A percentile compares a stretch with the other conserved stretches of the same genome.
Evolutionary conservation across 345 rosid genomes (phyloP).

Genomic region (Hevea brasiliensis): DNA sequence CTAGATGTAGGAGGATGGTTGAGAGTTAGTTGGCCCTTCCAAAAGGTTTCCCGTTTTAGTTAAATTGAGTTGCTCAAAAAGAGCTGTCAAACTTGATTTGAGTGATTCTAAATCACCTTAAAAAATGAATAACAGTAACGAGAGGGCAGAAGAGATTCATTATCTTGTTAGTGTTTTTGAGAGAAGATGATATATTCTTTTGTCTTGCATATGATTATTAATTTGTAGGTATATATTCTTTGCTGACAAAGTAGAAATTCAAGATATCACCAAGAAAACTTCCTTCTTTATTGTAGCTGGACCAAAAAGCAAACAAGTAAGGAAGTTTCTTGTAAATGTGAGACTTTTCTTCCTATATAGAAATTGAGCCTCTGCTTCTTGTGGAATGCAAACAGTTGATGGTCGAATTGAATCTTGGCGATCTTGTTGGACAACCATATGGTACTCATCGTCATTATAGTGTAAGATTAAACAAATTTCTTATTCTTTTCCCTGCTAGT

Average conservation of each 20-base stretch:
- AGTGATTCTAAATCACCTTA: not conserved
- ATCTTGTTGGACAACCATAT: slow-evolving; percentile 75
- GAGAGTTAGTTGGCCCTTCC: not conserved
- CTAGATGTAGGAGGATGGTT: not conserved
- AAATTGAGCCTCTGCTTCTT: slow-evolving; percentile 23
- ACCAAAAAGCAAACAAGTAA: slow-evolving; percentile 66
- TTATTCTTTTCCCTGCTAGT: not conserved
- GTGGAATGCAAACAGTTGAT: slow-evolving; percentile 51
- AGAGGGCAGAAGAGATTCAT: not conserved
- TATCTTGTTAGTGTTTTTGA: not conserved
- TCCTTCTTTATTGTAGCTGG: slow-evolving; percentile 67
- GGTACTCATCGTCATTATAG: slow-evolving; percentile 76
- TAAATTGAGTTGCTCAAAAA: not conserved
- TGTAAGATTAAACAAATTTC: slow-evolving; percentile 43
- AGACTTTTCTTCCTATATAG: not conserved
- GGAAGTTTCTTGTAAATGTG: slow-evolving; percentile 22
- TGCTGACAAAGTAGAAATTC: slow-evolving; percentile 79
- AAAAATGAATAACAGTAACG: not conserved
- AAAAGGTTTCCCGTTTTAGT: not conserved
- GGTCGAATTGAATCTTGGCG: slow-evolving; percentile 63
- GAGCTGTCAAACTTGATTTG: not conserved
- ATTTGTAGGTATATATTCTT: slow-evolving; percentile 71
- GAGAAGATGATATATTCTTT: not conserved
- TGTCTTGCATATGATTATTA: not conserved
- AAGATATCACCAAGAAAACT: slow-evolving; percentile 80